Evolutionary conservation across 78 protist genomes (phyloP), one percentile per base, ranked within the genome.

Genomic region (Dictyostelium citrinum): DNA sequence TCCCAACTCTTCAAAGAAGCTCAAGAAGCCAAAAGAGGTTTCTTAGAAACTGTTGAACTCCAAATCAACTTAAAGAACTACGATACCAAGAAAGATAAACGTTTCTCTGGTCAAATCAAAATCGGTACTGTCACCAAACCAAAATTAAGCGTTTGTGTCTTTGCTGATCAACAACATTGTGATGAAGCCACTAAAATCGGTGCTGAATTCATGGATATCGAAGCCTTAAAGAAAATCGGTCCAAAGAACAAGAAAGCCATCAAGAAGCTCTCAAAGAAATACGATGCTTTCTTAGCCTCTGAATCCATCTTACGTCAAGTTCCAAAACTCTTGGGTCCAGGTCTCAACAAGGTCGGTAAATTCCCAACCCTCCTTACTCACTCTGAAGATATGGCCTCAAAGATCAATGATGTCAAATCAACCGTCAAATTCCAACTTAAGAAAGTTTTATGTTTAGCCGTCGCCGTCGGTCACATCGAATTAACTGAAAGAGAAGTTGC

Each of bases 71-170:
- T 99, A 55, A 99, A 99, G 99, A 98, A 99, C 98, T 99, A 98
- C 98, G 99, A 99, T 84, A 98, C 99, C 95, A 91, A 95, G 90
- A 98, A 97, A 96, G 99, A 99, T 98, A 99, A 98, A 98, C 99
- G 99, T 96, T 99, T 99, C 99, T 80, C 95, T 61, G 99, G 99
- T 79, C 79, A 98, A 68, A 79, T 84, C 91, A 64, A 95, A 58
- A 96, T 97, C 35, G 93, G 97, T 83, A 72, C 78, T 83, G 76
- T 83, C 93, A 83, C 97, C 95, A 93, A 93, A 70, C 96, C 97
- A 79, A 80, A 96, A 80, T 68, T 95, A 84, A 75, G 29, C 24
- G 96, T 99, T 67, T 99, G 99, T 96, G 82, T 99, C 29, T 83
- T 99, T 31, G 99, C 98, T 78, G 99, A 99, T 95, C 98, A 95